A percentile compares a stretch with the other conserved stretches of the same genome.
phyloP scores from a whole-genome alignment of 768 basidiomycete genomes.

The Suillus decipiens region DNA sequence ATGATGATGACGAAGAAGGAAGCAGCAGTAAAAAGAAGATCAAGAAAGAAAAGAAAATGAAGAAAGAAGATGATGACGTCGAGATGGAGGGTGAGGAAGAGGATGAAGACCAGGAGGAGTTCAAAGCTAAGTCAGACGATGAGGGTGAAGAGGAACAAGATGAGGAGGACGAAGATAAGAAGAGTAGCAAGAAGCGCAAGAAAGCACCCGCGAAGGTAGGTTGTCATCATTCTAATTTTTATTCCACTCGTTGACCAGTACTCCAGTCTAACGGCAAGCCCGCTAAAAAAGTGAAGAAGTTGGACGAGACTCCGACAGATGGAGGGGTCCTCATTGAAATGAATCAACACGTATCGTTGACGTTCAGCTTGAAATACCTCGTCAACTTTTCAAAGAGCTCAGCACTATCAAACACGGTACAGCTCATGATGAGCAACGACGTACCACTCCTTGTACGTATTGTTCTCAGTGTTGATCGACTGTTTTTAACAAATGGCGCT shows the following conservation, averaged over 20 bases:
- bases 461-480: not conserved
- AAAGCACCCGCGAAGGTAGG: constrained; percentile 53
- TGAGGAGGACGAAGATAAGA: constrained; percentile 50
- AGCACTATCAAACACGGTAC: constrained; percentile 68
- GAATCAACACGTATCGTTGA: constrained; percentile 88
- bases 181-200: constrained; percentile 69
- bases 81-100: constrained; percentile 55
- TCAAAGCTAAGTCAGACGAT: constrained; percentile 45
- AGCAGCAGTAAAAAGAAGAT: constrained; percentile 31
- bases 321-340: constrained; percentile 79
- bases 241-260: constrained; percentile 24
- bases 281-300: constrained; percentile 62
- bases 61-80: constrained; percentile 42
- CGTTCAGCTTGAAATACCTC: constrained; percentile 96
- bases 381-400: constrained; percentile 95
- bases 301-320: constrained; percentile 52
- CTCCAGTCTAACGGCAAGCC: constrained; percentile 37
- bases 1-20: constrained; percentile 44
- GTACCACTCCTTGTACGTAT: constrained; percentile 79
- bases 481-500: constrained; percentile 2
- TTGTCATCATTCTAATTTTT: not conserved
- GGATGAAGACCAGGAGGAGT: constrained; percentile 40
- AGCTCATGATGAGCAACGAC: constrained; percentile 89
- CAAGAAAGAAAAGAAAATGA: constrained; percentile 43
- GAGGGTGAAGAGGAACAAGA: constrained; percentile 50